Evolutionary conservation across 1,284 basidiomycete genomes (phyloP).

Genomic region (Ganoderma sinense): DNA sequence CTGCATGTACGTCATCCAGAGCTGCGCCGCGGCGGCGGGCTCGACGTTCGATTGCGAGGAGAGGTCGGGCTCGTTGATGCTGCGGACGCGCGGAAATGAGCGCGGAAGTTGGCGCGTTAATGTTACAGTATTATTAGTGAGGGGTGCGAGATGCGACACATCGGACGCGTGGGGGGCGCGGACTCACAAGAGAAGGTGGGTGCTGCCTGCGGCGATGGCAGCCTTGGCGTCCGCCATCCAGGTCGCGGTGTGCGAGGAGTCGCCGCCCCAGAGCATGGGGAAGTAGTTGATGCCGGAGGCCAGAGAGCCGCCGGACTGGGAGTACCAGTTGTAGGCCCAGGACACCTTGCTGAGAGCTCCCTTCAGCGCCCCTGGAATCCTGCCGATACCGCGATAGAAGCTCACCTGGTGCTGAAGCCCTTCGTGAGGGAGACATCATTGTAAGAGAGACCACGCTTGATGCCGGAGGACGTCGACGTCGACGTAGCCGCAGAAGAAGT

Average conservation of each 20-base stretch:
- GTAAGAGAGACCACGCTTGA: constrained; percentile 42
- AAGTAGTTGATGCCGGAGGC: constrained; percentile 33
- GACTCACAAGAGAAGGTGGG: constrained; percentile 40
- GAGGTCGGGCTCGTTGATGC: constrained; percentile 46
- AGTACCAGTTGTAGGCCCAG: constrained; percentile 42
- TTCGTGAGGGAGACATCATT: constrained; percentile 37
- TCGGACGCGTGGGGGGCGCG: background rate
- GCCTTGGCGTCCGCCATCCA: constrained; percentile 38
- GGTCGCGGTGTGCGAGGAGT: constrained; percentile 27
- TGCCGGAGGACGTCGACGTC: background rate
- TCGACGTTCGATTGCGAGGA: constrained; percentile 40
- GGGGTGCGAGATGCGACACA: background rate
- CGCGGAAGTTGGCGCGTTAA: background rate
- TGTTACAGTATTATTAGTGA: background rate
- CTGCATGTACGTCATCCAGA: constrained; percentile 42
- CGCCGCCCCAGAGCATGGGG: constrained; percentile 41
- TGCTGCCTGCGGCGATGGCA: constrained; percentile 40
- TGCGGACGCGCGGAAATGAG: constrained; percentile 17
- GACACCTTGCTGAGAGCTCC: constrained; percentile 24
- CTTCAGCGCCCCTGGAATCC: background rate
- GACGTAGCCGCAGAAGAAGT: background rate
- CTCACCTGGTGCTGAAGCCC: constrained; percentile 35
- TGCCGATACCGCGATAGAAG: background rate
- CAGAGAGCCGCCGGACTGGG: constrained; percentile 30
- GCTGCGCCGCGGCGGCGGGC: constrained; percentile 38